These are phyloP conservation scores for Myrica gale DNA, from an alignment of 306 rosid species.

Conservation along the genomic window DNA sequence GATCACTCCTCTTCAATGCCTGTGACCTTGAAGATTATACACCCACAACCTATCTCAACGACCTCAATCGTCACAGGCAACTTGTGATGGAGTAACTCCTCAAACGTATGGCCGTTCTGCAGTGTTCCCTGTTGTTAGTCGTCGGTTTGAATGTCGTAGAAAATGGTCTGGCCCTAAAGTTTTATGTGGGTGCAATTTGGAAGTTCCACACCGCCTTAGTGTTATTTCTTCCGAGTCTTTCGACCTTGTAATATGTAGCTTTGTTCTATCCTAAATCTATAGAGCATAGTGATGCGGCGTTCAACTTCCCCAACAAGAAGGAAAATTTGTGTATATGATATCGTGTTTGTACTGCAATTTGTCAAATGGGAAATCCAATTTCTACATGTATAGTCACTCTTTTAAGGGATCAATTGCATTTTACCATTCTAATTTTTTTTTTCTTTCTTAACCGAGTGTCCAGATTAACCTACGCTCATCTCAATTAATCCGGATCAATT, in stretches of 20 bases:
- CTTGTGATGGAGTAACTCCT: slow-evolving; percentile 65
- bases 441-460: too few relatives aligned
- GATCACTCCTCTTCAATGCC: slow-evolving; percentile 55
- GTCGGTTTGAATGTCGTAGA: slow-evolving; percentile 27
- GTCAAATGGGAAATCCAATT: background rate
- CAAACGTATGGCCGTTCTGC: background rate
- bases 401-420: too few relatives aligned
- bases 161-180: slow-evolving; percentile 22
- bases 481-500: too few relatives aligned
- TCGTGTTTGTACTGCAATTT: background rate
- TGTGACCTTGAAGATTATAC: slow-evolving; percentile 86
- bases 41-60: slow-evolving; percentile 75
- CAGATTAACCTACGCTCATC: too few relatives aligned
- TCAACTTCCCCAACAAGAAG: too few relatives aligned
- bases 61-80: slow-evolving; percentile 78
- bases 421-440: too few relatives aligned
- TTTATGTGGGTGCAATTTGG: slow-evolving; percentile 10
- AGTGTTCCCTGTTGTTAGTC: slow-evolving; percentile 12
- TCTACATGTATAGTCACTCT: background rate
- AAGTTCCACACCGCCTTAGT: slow-evolving; percentile 23
- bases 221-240: slow-evolving; percentile 22
- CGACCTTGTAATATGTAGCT: slow-evolving; percentile 7
- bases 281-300: slow-evolving; percentile 10
- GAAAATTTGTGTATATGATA: background rate
- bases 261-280: slow-evolving; percentile 28